Evolutionary conservation across 139 green algal species (phyloP), one percentile per base, ranked within the genome.

Genomic region (Volvox africanus): DNA sequence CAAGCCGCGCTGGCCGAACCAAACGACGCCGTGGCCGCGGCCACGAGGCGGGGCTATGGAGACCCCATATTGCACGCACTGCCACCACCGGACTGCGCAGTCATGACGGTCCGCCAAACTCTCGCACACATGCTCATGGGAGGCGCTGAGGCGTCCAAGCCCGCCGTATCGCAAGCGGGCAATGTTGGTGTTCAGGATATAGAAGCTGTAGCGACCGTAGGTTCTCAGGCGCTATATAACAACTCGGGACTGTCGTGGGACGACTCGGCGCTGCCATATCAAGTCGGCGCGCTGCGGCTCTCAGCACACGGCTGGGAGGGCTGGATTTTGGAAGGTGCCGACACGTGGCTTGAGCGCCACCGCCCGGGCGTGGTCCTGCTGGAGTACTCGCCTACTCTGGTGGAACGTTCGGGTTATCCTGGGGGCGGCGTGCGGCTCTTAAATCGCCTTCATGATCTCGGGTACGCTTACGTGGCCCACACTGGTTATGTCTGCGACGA

Each of bases 381-480:
- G 33, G 95, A 98, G 90, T 96, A 96, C 91, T 89, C 94, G 37
- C 95, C 96, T 0, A 67, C 77, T 0, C 86, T 91, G 5, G 95
- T 98, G 93, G 76, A 61, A 5, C 32, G 62, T 3, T 80, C 86
- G 0, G 93, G 93, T 16, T 96, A 94, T 76, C 69, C 85, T 14
- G 69, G 79, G 32, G 28, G 79, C 90, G 5, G 94, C 95, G 14
- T 78, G 32, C 65, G 86, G 19, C 75, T 97, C 79, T 82, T 98
- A 78, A 85, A 90, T 30, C 89, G 92, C 84, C 86, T 98, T 89
- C 79, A 95, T 68, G 83, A 86, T 1, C 91, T 97, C 82, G 97
- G 97, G 55, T 99, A 98, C 92, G 93, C 82, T 0, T 92, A 98
- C 36, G 89, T 97, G 26, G 95, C 93, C 21, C 97, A 99, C 91